These are phyloP conservation scores for Amaranthus cruentus DNA, from an alignment of 148 eudicot species.

Conservation along the genomic window DNA sequence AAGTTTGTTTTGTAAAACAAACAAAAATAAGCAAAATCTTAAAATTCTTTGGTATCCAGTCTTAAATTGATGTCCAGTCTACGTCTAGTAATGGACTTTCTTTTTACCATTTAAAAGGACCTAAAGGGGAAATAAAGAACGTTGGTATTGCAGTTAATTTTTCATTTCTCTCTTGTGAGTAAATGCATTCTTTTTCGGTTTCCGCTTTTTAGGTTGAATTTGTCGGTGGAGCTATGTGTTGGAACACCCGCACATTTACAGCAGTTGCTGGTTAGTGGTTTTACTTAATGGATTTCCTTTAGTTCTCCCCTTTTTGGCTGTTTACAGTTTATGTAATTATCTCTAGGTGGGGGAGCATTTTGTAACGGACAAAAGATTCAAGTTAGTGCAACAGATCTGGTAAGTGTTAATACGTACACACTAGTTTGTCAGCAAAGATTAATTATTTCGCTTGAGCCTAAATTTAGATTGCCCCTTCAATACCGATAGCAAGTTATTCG, in stretches of 20 bases:
- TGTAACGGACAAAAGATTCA: slow-evolving; percentile 79
- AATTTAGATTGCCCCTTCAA: neutral
- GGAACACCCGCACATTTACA: slow-evolving; percentile 94
- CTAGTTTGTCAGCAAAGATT: neutral
- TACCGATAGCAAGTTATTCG: neutral
- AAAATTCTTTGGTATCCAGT: neutral
- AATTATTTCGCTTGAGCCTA: neutral
- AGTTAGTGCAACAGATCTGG: slow-evolving; percentile 72
- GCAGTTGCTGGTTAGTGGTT: slow-evolving; percentile 74
- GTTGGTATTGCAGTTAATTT: neutral
- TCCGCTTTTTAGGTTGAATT: slow-evolving; percentile 68
- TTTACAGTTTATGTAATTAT: slow-evolving; percentile 14
- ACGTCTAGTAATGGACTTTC: neutral
- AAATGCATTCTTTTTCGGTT: neutral
- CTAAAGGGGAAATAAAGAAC: too few relatives aligned
- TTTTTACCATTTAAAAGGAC: neutral
- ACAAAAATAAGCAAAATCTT: neutral
- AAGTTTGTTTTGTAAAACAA: neutral
- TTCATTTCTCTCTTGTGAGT: neutral
- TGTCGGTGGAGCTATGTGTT: slow-evolving; percentile 96
- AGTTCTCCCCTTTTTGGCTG: neutral
- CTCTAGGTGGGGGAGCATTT: slow-evolving; percentile 89
- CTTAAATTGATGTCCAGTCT: neutral
- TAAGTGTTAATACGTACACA: slow-evolving; percentile 32
- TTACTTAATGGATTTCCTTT: slow-evolving; percentile 14